These are phyloP conservation scores for Aspergillus sp. DNA, from an alignment of 2,329 filamentous ascomycete species.

Conservation along the genomic window DNA sequence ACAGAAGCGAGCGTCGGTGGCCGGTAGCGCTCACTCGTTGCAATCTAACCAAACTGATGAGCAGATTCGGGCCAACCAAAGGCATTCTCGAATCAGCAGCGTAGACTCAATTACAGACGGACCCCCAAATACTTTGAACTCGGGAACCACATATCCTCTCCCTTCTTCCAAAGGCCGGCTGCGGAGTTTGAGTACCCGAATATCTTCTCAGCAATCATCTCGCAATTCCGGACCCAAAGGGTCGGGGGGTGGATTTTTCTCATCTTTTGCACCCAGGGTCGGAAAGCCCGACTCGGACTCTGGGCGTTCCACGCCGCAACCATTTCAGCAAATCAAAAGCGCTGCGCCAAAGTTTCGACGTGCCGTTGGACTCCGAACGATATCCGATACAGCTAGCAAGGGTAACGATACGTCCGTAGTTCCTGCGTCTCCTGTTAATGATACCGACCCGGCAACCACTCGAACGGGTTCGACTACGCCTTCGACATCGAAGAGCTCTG, in stretches of 20 bases:
- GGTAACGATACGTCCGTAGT: conserved; percentile 44
- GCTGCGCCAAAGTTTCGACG: conserved; percentile 60
- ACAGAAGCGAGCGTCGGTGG: conserved; percentile 64
- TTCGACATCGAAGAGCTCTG: conserved; percentile 69
- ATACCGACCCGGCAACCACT: conserved; percentile 63
- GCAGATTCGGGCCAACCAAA: conserved; percentile 65
- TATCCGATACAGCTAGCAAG: conserved; percentile 71
- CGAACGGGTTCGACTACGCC: conserved; percentile 73
- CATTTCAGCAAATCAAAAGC: conserved; percentile 54
- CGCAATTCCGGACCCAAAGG: conserved; percentile 55
- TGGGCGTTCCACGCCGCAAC: conserved; percentile 49
- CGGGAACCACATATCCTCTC: conserved; percentile 52
- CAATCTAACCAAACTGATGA: conserved; percentile 78
- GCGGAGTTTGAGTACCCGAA: conserved; percentile 62
- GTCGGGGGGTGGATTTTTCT: conserved; percentile 42
- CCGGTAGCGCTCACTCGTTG: conserved; percentile 55
- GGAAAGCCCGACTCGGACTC: conserved; percentile 50
- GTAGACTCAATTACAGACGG: conserved; percentile 70
- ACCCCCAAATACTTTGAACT: conserved; percentile 13
- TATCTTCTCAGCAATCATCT: conserved; percentile 48
- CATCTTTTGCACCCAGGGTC: conserved; percentile 49
- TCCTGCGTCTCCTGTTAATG: conserved; percentile 48
- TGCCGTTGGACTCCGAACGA: conserved; percentile 73
- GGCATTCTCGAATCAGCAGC: conserved; percentile 77
- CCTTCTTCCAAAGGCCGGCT: conserved; percentile 54